Evolutionary conservation across 78 protist genomes (phyloP), one percentile per base, ranked within the genome.

Genomic region (Dictyostelium firmibasis): DNA sequence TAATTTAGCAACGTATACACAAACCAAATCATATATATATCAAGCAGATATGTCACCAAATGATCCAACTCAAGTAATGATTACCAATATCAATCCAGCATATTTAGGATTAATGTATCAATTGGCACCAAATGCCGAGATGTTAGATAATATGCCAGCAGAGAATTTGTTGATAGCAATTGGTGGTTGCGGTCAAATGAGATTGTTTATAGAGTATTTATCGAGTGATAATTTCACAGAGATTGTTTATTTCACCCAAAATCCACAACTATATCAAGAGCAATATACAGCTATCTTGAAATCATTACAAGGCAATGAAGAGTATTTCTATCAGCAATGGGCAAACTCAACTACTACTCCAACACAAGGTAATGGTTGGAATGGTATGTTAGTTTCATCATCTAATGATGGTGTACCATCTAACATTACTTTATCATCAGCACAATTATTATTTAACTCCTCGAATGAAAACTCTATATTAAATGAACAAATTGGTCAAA

Each of bases 31-130:
- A 35, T 88, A 18, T 27, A 67, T 67, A 27, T 88, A 57, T 35
- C 44, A 50, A 44, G 2, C 4, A 7, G 57, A 60, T 23, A 50
- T 11, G 25, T 62, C 77, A 38, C 44, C 78, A 36, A 57, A 62
- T 38, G 78, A 78, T 47, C 83, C 78, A 9, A 57, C 16, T 11
- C 3, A 14, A 23, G 43, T 47, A 4, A n/a, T 57, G 38, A 88
- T 88, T 44, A 88, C 93, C 5, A 78, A 78, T 67, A 78, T 88
- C 7, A 88, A 88, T 79, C 93, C 93, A 79, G 86, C 81, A 10
- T 84, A 14, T 36, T 36, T 62, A 2, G 75, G 88, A 10, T 74
- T 83, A 79, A 79, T 79, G 85, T 29, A 7, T 47, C 85, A 79
- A 47, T 29, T 79, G 8, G 25, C 62, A 23, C 70, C 85, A 47